phyloP scores from a whole-genome alignment of 768 basidiomycete species.

The Chlorophyllum brunneum region DNA sequence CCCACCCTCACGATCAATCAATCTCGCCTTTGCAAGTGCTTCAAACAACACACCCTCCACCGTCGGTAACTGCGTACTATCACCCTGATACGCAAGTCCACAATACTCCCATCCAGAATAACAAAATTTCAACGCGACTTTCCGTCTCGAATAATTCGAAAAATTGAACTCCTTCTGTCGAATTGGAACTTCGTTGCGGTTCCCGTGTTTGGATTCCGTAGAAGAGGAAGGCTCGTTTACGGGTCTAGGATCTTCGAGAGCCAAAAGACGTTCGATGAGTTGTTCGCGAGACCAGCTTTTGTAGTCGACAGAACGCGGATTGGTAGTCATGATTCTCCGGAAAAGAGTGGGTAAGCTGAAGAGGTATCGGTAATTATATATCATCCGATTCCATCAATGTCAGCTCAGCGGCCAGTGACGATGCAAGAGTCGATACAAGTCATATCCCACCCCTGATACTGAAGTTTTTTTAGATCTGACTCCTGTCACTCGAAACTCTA shows the following conservation, averaged over 20 bases:
- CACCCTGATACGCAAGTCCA: conserved; percentile 80
- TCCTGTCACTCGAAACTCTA: too few relatives aligned
- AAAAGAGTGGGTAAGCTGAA: conserved; percentile 9
- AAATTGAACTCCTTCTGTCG: conserved; percentile 51
- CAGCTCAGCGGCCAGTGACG: not conserved
- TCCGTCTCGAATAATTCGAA: conserved; percentile 65
- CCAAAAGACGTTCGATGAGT: conserved; percentile 59
- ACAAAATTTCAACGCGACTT: conserved; percentile 91
- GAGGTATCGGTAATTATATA: conserved; percentile 3
- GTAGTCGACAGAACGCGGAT: conserved; percentile 19
- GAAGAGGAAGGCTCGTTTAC: not conserved
- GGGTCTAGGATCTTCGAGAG: conserved; percentile 44
- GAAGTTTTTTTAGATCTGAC: too few relatives aligned
- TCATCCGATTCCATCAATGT: conserved; percentile 1
- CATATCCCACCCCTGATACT: too few relatives aligned
- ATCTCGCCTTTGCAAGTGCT: conserved; percentile 70
- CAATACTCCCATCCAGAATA: conserved; percentile 93
- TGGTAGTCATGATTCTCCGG: conserved; percentile 14
- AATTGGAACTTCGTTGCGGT: not conserved
- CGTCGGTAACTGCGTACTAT: conserved; percentile 73
- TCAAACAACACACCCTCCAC: conserved; percentile 81
- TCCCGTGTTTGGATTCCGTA: not conserved
- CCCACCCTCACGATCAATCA: conserved; percentile 73
- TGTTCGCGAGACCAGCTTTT: conserved; percentile 50
- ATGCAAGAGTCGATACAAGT: not conserved